Conservation (phyloP, 2,329 filamentous ascomycete genomes). For the Botrytis byssoidea region DNA sequence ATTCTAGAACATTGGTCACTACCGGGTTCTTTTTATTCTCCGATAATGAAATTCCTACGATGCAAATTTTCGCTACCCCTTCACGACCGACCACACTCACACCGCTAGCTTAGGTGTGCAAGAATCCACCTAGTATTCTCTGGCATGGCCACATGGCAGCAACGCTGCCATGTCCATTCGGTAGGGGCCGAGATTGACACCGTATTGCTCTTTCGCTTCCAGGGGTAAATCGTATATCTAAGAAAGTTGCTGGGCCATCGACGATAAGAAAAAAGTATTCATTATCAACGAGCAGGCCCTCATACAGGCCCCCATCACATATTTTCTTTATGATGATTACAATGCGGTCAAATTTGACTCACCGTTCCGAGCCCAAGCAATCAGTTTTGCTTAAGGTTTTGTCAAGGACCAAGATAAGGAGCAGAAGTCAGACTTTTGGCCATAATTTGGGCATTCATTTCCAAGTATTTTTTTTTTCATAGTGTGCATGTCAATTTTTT, state of each 20-base stretch:
- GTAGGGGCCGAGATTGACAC: neutral
- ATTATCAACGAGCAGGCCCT: neutral
- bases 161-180: neutral
- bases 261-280: neutral
- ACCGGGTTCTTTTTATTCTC: neutral
- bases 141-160: constrained; percentile 6
- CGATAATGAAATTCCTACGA: neutral
- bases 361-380: neutral
- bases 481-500: neutral
- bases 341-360: neutral
- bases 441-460: neutral
- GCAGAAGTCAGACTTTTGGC: neutral
- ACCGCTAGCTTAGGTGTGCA: neutral
- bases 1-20: constrained; percentile 10
- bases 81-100: neutral
- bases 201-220: neutral
- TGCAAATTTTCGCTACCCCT: constrained; percentile 8
- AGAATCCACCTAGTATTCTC: neutral
- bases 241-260: neutral
- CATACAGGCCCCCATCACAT: neutral
- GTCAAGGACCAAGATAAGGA: neutral
- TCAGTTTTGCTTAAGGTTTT: neutral
- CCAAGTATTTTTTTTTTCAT: neutral
- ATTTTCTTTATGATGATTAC: neutral
- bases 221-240: neutral